A percentile compares a stretch with the other conserved stretches of the same genome.
These are phyloP conservation scores for Suillus subalutaceus DNA, from an alignment of 768 basidiomycete genomes.

Conservation along the genomic window DNA sequence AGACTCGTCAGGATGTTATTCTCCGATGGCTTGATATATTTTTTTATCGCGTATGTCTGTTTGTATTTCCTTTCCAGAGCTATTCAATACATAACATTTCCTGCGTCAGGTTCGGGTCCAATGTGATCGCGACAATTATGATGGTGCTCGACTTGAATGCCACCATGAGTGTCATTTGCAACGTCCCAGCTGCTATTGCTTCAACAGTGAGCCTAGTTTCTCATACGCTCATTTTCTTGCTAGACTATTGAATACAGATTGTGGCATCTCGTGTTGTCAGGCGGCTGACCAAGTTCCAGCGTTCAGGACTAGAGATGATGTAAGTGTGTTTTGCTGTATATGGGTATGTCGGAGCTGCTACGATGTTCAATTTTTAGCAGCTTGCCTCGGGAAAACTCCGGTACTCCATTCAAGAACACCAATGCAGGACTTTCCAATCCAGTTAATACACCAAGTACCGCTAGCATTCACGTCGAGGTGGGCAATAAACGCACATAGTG, in stretches of 20 bases:
- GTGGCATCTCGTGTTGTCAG: constrained; percentile 64
- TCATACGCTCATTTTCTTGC: background rate
- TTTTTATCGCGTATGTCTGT: constrained; percentile 66
- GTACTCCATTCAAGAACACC: constrained; percentile 20
- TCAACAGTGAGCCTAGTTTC: constrained; percentile 44
- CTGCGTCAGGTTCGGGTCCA: constrained; percentile 40
- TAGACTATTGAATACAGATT: constrained; percentile 40
- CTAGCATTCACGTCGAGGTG: constrained; percentile 40
- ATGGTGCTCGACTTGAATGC: constrained; percentile 68
- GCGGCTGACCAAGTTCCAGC: constrained; percentile 53
- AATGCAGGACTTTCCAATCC: constrained; percentile 5
- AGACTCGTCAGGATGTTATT: constrained; percentile 67
- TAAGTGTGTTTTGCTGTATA: constrained; percentile 15
- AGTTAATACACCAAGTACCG: background rate
- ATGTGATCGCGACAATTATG: constrained; percentile 52
- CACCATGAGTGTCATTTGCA: constrained; percentile 69
- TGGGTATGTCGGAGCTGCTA: background rate
- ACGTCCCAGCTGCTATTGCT: constrained; percentile 61
- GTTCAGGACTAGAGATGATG: constrained; percentile 32
- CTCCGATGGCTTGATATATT: constrained; percentile 72
- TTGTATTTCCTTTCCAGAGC: constrained; percentile 28
- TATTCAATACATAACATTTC: background rate
- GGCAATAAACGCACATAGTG: constrained; percentile 9
- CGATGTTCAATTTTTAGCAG: constrained; percentile 11
- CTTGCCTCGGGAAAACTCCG: constrained; percentile 24